phyloP scores from a whole-genome alignment of 139 green algal species.

The Chlamydomonas schloesseri region DNA sequence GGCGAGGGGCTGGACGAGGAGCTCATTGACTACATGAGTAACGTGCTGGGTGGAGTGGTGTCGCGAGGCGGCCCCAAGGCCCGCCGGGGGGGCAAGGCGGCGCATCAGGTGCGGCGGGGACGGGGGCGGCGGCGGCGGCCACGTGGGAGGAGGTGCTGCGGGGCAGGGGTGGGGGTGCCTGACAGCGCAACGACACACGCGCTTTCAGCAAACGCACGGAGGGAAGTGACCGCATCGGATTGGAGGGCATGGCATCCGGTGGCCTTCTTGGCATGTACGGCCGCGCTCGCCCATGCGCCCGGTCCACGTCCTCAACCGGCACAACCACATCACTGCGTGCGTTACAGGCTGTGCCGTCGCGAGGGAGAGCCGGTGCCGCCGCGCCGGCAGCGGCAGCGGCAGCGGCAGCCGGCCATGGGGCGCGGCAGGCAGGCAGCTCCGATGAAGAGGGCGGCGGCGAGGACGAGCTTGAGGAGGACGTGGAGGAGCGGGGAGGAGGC shows the following conservation, averaged over 20 bases:
- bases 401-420: background rate
- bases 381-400: background rate
- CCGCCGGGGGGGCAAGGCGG: background rate
- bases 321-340: too few species aligned
- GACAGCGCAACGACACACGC: too few species aligned
- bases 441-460: background rate
- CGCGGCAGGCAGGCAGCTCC: background rate
- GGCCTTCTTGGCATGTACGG: too few species aligned
- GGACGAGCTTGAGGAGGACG: background rate
- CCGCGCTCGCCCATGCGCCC: too few species aligned
- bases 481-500: background rate
- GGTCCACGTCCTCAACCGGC: too few species aligned
- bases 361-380: background rate
- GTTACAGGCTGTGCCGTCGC: too few species aligned
- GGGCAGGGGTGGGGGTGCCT: too few species aligned
- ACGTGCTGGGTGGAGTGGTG: background rate
- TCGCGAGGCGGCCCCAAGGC: background rate
- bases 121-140: background rate
- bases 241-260: too few species aligned
- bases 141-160: background rate
- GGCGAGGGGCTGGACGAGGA: background rate
- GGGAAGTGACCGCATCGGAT: too few species aligned
- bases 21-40: conserved; percentile 24
- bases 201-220: too few species aligned
- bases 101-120: background rate